Evolutionary conservation across 192 early-diverging fungal species (phyloP).

Genomic region (Gaertneriomyces sp.): DNA sequence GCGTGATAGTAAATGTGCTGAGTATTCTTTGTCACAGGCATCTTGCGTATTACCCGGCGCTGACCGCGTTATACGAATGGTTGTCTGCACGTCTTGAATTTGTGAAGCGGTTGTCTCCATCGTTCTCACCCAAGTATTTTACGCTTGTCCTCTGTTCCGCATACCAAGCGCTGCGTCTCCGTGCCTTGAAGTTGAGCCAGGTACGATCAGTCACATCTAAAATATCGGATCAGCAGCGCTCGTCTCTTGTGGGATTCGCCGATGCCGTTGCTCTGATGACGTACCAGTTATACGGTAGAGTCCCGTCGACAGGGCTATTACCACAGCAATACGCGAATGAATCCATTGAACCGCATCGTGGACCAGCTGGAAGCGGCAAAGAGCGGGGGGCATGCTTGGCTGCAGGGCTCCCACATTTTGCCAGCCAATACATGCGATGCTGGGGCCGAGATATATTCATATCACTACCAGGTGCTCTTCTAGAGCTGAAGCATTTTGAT

Average conservation of each 20-base stretch:
- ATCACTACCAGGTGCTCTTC: constrained; percentile 74
- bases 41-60: constrained; percentile 30
- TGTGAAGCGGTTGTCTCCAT: constrained; percentile 73
- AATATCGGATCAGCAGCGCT: constrained; percentile 12
- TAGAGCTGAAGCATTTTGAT: constrained; percentile 78
- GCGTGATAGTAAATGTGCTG: not conserved
- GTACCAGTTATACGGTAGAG: constrained; percentile 78
- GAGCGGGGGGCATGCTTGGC: constrained; percentile 62
- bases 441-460: constrained; percentile 99
- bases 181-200: constrained; percentile 58
- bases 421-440: constrained; percentile 85
- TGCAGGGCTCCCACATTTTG: constrained; percentile 94
- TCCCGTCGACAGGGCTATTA: constrained; percentile 78
- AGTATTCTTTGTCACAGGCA: constrained; percentile 28
- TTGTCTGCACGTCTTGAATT: constrained; percentile 64
- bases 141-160: constrained; percentile 74
- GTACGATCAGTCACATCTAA: constrained; percentile 30
- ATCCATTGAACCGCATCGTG: not conserved
- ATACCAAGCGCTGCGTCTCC: constrained; percentile 64
- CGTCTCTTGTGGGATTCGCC: constrained; percentile 61
- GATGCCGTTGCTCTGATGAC: constrained; percentile 72
- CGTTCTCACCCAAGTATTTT: constrained; percentile 93
- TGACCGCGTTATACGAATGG: constrained; percentile 66
- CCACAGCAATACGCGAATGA: constrained; percentile 46
- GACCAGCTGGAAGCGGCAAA: not conserved